phyloP scores from a whole-genome alignment of 192 early-diverging fungal genomes.

The Endogone sp. region DNA sequence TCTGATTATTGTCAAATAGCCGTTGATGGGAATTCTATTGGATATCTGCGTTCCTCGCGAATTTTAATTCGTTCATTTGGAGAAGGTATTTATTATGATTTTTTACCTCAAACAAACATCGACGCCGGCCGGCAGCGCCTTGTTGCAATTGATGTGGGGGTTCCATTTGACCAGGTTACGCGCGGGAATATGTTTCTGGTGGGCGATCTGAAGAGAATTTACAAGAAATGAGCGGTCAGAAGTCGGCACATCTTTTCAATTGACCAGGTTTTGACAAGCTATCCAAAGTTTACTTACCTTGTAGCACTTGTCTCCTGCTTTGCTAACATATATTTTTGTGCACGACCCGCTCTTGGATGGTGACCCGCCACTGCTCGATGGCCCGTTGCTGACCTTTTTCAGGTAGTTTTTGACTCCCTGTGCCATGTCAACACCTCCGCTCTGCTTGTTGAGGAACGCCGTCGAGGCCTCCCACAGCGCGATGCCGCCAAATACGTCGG shows the following conservation, averaged over 20 bases:
- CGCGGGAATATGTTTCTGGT: background rate
- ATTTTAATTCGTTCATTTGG: no score
- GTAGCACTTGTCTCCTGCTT: background rate
- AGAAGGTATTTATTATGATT: no score
- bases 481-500: background rate
- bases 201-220: background rate
- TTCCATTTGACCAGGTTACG: background rate
- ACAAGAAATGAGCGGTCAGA: background rate
- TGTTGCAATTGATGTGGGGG: background rate
- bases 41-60: no score
- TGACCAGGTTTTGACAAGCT: background rate
- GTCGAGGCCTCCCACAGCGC: background rate
- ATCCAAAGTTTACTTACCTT: background rate
- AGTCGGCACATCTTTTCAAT: background rate
- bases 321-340: background rate
- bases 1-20: no score
- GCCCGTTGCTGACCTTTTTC: background rate
- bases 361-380: no score
- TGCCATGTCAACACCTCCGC: background rate
- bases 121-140: background rate
- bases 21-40: no score
- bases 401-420: background rate
- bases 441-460: background rate
- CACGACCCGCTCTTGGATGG: background rate
- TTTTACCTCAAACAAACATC: background rate